Base-by-base conservation (phyloP, 306 rosid species). In the Trifolium fragiferum region DNA sequence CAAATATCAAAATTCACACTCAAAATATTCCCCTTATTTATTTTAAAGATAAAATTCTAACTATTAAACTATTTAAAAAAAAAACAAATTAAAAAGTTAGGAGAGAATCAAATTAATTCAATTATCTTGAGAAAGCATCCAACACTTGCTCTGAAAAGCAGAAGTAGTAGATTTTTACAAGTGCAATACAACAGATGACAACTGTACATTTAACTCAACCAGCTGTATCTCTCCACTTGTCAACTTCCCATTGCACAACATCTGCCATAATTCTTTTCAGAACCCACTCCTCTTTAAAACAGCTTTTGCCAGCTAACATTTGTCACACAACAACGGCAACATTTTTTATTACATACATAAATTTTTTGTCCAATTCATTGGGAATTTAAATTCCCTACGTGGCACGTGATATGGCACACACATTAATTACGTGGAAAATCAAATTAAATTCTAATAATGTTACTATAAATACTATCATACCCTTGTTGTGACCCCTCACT, bases 301-400 rank as follows among this genome's bases (percentile, higher is more conserved):
- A 81, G 86, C 88, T 78, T 84, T 82, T 47, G 86, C 92, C 94
- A 89, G 92, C 94, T 91, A 58, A 51, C 44, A 64, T 78, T 46
- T 41, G 20, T 6, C 72, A 70, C 70, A 70, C 68, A 73, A 18
- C 66, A 91, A 89, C 92, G 97, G 90, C 91, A 84, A 84, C 69
- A 82, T 86, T 83, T 80, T 83, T 80, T 78, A 49, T 82, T 18
- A 72, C 80, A 23, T 18, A 16, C 12, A 2, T 15, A 12, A 74
- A 74, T 73, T 57, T 73, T 64, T 35, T 50, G 43, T 33, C 15
- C 18, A 21, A 33, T 51, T 59, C 66, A 53, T 76, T 61, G 40
- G 46, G 85, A 82, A 79, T 79, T 81, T 85, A 78, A 72, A 74
- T 57, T 8, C 70, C 76, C 62, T 0, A 66, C 72, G 86, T 89